Evolutionary conservation across 1,284 basidiomycete species (phyloP), one percentile per base, ranked within the genome.

Genomic region (Pseudomicrostroma phylloplanum): DNA sequence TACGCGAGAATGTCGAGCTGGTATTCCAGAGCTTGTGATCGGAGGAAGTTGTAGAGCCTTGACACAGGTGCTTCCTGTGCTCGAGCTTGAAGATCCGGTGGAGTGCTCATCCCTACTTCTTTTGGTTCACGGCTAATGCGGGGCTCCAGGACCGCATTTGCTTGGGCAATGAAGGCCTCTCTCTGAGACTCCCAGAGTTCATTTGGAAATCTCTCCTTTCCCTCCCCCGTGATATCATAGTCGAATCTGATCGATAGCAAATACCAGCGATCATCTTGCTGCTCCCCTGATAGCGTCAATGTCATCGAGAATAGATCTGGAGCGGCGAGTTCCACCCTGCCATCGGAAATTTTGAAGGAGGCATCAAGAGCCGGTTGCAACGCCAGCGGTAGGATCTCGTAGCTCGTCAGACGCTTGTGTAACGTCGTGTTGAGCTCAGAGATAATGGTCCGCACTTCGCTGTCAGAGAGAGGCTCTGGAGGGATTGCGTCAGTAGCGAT

Each of bases 301-400:
- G 87, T 87, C 2, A 41, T 11, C 17, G 39, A 2, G 72, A 93
- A 93, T n/a, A 91, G 80, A 21, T 85, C 84, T 0, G 85, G 85
- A 0, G 86, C 87, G 3, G 82, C 84, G 72, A 94, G 92, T 71
- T 85, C 85, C 2, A 87, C 90, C 58, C 90, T 86, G 6, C 91
- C 91, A 66, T 87, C 85, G 13, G 51, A 54, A 59, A 83, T 87
- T 65, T 49, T 19, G 19, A 8, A 54, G 26, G 21, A 19, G 17
- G 46, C 17, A 3, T 36, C 30, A 36, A 36, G 30, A 4, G 43
- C 43, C 25, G 51, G 13, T 19, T 25, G n/a, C 7, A 80, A 60
- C 9, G 69, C 69, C 12, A 67, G 51, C 0, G 81, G 81, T 2
- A 81, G 54, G 3, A 63, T 43, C 41, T 81, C 80, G 49, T 62